Percentiles rank a stretch among this genome's conserved stretches.
These are phyloP conservation scores for Sporobolomyces roseus DNA, from an alignment of 768 basidiomycete species.

Conservation along the genomic window DNA sequence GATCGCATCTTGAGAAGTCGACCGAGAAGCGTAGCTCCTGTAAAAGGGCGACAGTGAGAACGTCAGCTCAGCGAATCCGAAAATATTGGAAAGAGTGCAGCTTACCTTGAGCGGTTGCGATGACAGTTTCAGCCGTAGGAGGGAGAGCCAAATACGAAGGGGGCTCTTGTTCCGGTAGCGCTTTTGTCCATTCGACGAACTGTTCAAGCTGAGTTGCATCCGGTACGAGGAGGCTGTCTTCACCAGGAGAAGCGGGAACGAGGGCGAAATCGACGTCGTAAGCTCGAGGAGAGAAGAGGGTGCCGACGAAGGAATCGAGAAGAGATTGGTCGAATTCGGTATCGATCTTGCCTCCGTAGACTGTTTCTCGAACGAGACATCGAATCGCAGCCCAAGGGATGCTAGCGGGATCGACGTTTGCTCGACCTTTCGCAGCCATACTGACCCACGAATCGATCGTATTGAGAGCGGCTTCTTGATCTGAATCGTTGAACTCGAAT, in stretches of 20 bases:
- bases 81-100: not conserved
- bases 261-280: conserved; percentile 92
- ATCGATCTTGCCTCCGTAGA: conserved; percentile 83
- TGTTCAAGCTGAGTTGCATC: conserved; percentile 90
- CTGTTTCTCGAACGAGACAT: conserved; percentile 87
- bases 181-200: conserved; percentile 84
- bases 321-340: conserved; percentile 92
- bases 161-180: conserved; percentile 71
- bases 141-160: conserved; percentile 93
- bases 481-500: conserved; percentile 99
- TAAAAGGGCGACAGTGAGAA: not conserved
- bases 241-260: conserved; percentile 58
- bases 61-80: not conserved
- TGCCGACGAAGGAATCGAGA: conserved; percentile 87
- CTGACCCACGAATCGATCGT: conserved; percentile 90
- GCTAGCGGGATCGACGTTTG: conserved; percentile 83
- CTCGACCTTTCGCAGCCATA: conserved; percentile 72
- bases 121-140: conserved; percentile 83
- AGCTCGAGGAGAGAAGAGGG: conserved; percentile 75
- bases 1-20: conserved; percentile 92
- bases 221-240: conserved; percentile 64
- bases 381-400: conserved; percentile 97
- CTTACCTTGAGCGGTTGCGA: conserved; percentile 58
- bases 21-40: conserved; percentile 74
- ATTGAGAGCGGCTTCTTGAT: conserved; percentile 84